Base-by-base conservation (phyloP, 2,329 filamentous ascomycete genomes). In the Pseudogymnoascus sp. region DNA sequence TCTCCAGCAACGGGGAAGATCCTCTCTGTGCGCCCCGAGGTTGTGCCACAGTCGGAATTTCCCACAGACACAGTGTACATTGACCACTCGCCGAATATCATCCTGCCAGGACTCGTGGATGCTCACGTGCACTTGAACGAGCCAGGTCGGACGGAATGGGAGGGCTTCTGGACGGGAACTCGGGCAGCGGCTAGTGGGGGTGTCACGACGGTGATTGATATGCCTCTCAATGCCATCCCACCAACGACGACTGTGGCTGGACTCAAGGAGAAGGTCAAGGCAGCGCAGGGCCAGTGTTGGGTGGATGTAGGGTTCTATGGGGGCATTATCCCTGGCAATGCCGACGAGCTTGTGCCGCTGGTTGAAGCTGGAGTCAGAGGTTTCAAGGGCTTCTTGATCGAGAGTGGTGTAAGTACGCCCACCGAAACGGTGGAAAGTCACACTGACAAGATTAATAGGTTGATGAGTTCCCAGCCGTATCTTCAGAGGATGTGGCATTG, bases 301-400 rank as follows among this genome's bases (percentile, higher is more conserved):
- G 91, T 97, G 26, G 95, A 97, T 71, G 93, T 97, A n/a, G 95
- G 92, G 31, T 97, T 99, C 76, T 97, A 97, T 73, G 95, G 95
- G 26, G 95, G 95, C 33, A 86, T 97, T 40, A 86, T 99, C 59
- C 95, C 95, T 3, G 95, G 93, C 1, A 99, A 99, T 72, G 84
- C 87, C 2, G 76, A 83, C 10, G 86, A 97, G 71, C 78, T 99
- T 63, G 85, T 90, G 69, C 87, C 86, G 0, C 80, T 99, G 3
- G 89, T 97, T 0, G 83, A 90, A 63, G 89, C 86, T 42, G 95
- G 95, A 62, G 93, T 97, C 10, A 83, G 93, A 67, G 95, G 95
- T 11, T 97, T 99, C 82, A 99, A 99, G 77, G 93, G 93, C 0
- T 99, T 99, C 75, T 77, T 99, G 70, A 97, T 97, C 73, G 92